Conservation (phyloP, 345 rosid genomes). For the Pugionium dolabratum region DNA sequence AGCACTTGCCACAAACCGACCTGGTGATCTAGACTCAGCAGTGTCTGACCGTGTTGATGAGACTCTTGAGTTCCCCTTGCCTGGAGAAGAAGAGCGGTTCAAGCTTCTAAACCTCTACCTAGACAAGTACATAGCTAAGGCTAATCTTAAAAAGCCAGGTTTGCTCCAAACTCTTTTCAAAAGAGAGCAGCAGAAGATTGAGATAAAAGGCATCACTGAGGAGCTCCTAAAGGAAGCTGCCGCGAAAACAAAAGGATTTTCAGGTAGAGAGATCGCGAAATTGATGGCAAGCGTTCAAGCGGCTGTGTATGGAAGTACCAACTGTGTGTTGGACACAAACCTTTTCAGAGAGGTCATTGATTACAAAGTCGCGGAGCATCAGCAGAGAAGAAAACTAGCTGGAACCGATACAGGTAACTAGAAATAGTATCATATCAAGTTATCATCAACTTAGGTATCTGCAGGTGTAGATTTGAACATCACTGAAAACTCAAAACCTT, state of each 20-base stretch:
- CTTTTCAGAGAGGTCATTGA: conserved; percentile 90
- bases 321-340: conserved; percentile 71
- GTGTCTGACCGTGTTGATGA: conserved; percentile 92
- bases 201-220: conserved; percentile 72
- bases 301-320: conserved; percentile 85
- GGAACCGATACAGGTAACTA: conserved; percentile 40
- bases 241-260: conserved; percentile 79
- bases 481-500: conserved; percentile 29
- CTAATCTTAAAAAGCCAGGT: conserved; percentile 64
- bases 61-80: conserved; percentile 86
- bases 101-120: conserved; percentile 81
- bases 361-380: conserved; percentile 89
- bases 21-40: conserved; percentile 96
- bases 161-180: conserved; percentile 58
- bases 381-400: conserved; percentile 77
- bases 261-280: conserved; percentile 93
- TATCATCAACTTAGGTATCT: conserved; percentile 25
- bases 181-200: conserved; percentile 67
- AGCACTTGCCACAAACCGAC: conserved; percentile 93
- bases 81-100: conserved; percentile 80
- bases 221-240: conserved; percentile 85
- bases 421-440: conserved; percentile 19
- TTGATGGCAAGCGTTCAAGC: conserved; percentile 96
- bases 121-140: conserved; percentile 81
- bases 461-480: conserved; percentile 35